phyloP scores from a whole-genome alignment of 1,284 basidiomycete genomes.

The Microstroma glucosiphilum region DNA sequence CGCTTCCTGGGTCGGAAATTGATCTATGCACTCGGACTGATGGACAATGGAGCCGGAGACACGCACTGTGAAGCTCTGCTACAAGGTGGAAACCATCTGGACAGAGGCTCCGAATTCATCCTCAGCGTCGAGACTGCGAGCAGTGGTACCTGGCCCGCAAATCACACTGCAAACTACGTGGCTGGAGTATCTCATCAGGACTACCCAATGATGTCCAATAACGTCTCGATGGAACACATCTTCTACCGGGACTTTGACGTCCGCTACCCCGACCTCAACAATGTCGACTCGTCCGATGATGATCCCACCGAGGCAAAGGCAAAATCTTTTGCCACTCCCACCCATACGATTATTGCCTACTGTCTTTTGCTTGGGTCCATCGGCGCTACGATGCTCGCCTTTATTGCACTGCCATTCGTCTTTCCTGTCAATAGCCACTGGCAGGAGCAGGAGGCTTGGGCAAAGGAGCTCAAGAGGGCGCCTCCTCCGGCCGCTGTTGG shows the following conservation, averaged over 20 bases:
- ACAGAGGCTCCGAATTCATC: constrained; percentile 33
- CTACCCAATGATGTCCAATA: constrained; percentile 39
- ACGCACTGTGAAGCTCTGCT: constrained; percentile 30
- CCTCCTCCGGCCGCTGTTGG: background rate
- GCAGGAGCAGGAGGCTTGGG: constrained; percentile 17
- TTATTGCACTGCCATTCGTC: constrained; percentile 36
- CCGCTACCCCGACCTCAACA: constrained; percentile 23
- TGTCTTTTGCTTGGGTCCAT: constrained; percentile 33
- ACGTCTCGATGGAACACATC: constrained; percentile 28
- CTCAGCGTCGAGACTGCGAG: constrained; percentile 14
- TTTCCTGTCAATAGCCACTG: constrained; percentile 31
- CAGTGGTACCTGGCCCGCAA: constrained; percentile 21
- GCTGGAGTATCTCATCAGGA: constrained; percentile 40
- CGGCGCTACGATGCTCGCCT: constrained; percentile 25
- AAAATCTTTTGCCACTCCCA: constrained; percentile 38
- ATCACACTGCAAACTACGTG: constrained; percentile 38
- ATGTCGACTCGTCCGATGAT: constrained; percentile 32
- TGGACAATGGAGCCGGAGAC: constrained; percentile 44
- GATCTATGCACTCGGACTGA: constrained; percentile 34
- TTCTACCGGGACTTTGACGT: constrained; percentile 23
- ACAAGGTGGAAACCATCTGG: constrained; percentile 41
- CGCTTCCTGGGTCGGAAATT: constrained; percentile 30
- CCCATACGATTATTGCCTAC: constrained; percentile 37
- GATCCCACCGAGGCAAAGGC: constrained; percentile 15
- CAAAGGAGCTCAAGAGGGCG: constrained; percentile 4